phyloP scores from a whole-genome alignment of 805 yeast species.

The Myxozyma neotropica region DNA sequence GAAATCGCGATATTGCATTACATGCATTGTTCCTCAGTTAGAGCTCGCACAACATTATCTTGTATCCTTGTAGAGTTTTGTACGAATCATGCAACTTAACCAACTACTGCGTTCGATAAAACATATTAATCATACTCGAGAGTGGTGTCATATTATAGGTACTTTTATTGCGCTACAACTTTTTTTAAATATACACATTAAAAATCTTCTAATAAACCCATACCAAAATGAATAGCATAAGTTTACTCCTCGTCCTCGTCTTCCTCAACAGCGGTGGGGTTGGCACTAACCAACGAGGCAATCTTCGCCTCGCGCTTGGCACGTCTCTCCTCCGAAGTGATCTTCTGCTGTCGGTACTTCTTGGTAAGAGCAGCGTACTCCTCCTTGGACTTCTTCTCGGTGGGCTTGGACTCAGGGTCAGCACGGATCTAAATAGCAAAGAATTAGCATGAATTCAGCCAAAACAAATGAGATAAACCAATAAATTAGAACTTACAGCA shows the following conservation, averaged over 20 bases:
- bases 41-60: no score
- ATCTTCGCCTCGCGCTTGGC: constrained; percentile 91
- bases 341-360: constrained; percentile 86
- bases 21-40: no score
- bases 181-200: constrained; percentile 1
- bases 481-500: no score
- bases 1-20: no score
- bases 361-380: constrained; percentile 96
- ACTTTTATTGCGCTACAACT: constrained; percentile 5
- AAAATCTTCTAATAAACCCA: neutral
- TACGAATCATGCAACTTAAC: no score
- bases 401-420: constrained; percentile 88
- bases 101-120: no score
- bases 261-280: constrained; percentile 21
- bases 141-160: neutral
- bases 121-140: no score
- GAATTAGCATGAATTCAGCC: no score
- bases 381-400: constrained; percentile 93
- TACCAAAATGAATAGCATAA: neutral
- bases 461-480: no score
- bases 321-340: constrained; percentile 87
- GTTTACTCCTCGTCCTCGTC: constrained; percentile 26
- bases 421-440: no score
- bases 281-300: constrained; percentile 51
- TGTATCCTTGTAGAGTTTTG: no score